phyloP scores from a whole-genome alignment of 495 filamentous ascomycete species.

The Penicillium coffeae region DNA sequence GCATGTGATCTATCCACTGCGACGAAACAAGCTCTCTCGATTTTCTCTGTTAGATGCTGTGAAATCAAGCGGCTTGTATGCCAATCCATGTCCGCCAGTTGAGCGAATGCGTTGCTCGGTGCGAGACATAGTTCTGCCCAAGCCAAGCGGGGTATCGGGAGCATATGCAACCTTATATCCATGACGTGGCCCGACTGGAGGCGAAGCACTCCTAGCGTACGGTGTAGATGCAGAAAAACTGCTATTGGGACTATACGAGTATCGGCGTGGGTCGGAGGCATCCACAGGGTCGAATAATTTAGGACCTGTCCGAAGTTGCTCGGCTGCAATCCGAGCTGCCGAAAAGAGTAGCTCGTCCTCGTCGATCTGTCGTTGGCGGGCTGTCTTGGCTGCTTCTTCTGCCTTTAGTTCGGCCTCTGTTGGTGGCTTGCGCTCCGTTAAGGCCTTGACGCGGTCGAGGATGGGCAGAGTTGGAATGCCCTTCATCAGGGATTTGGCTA shows the following conservation, averaged over 20 bases:
- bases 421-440: slow-evolving; percentile 23
- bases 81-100: slow-evolving; percentile 40
- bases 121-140: slow-evolving; percentile 38
- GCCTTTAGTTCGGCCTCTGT: slow-evolving; percentile 13
- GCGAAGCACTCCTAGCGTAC: slow-evolving; percentile 28
- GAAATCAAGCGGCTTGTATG: slow-evolving; percentile 39
- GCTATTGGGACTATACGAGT: slow-evolving; percentile 26
- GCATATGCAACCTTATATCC: slow-evolving; percentile 40
- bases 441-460: slow-evolving; percentile 28
- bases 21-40: too few relatives aligned
- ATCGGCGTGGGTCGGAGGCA: slow-evolving; percentile 5
- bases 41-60: slow-evolving; percentile 14
- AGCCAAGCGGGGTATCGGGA: slow-evolving; percentile 32
- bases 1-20: too few relatives aligned
- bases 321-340: slow-evolving; percentile 41
- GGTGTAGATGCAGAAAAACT: slow-evolving; percentile 19
- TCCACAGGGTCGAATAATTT: slow-evolving; percentile 22
- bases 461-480: slow-evolving; percentile 39
- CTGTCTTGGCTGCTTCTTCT: slow-evolving; percentile 13
- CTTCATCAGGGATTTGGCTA: slow-evolving; percentile 32
- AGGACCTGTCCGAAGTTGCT: slow-evolving; percentile 36
- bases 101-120: slow-evolving; percentile 39
- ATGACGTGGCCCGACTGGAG: slow-evolving; percentile 24
- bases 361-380: slow-evolving; percentile 28
- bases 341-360: slow-evolving; percentile 42